These are phyloP conservation scores for Tilletia setariae DNA, from an alignment of 1,284 basidiomycete genomes.

Conservation along the genomic window DNA sequence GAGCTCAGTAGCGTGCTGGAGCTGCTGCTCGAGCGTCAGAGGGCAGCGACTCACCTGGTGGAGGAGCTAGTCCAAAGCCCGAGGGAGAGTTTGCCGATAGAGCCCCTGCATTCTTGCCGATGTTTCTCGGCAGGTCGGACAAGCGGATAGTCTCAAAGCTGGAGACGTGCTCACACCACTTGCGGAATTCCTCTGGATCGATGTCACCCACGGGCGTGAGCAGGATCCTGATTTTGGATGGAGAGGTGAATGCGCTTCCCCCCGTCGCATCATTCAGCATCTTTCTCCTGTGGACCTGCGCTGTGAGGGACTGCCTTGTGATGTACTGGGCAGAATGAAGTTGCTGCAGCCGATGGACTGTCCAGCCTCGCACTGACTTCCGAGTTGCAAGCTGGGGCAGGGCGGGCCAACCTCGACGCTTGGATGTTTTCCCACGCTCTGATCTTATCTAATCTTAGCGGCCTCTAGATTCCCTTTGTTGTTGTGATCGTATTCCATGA, in stretches of 20 bases:
- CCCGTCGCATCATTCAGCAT: constrained; percentile 55
- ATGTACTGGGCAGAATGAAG: too few relatives aligned
- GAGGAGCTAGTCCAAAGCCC: neutral
- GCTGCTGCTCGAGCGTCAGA: neutral
- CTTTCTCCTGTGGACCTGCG: neutral
- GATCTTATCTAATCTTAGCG: too few relatives aligned
- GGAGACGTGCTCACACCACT: constrained; percentile 39
- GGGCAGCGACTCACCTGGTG: neutral
- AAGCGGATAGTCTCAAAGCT: constrained; percentile 40
- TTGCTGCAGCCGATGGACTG: too few relatives aligned
- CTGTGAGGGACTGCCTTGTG: too few relatives aligned
- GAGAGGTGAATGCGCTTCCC: constrained; percentile 31
- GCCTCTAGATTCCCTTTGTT: too few relatives aligned
- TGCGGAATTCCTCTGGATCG: constrained; percentile 40
- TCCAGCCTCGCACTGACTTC: too few relatives aligned
- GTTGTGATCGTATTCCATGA: too few relatives aligned
- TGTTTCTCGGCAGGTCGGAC: constrained; percentile 36
- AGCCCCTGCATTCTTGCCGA: too few relatives aligned
- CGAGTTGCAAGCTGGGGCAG: too few relatives aligned
- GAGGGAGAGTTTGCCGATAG: too few relatives aligned
- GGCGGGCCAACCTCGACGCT: too few relatives aligned
- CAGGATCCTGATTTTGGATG: constrained; percentile 47
- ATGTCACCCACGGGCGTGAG: constrained; percentile 40
- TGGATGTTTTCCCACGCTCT: too few relatives aligned
- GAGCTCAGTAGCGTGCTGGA: neutral